Evolutionary conservation across 345 rosid genomes (phyloP), one percentile per base, ranked within the genome.

Genomic region (Heritiera fomes): DNA sequence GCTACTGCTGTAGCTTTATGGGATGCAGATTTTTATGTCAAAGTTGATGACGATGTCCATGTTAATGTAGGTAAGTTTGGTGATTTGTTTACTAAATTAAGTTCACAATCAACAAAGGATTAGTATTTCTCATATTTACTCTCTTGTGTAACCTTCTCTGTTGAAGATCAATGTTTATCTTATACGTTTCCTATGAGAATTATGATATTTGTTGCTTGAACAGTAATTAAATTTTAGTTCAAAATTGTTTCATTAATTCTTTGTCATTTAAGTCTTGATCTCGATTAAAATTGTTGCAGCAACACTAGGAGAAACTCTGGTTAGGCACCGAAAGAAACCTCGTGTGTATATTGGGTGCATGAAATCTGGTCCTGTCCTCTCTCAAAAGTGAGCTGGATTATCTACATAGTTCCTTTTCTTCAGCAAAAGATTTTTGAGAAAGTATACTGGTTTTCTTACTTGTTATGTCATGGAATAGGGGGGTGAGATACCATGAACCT

Each of bases 11-110:
- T 90, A 79, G 64, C 94, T 61, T 75, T 83, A 80, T 96, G 98
- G 98, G 98, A 96, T 87, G 99, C 99, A 61, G 97, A 96, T 80
- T 96, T 92, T 84, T 96, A 92, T 75, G 93, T 92, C 79, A 96
- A 96, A 90, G 99, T 96, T 61, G 99, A 96, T 71, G 99, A 96
- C 60, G 98, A 96, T 83, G 98, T 96, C 81, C 99, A 96, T 81
- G 98, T 96, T 83, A 96, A 96, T 85, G 90, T 96, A 80, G 99
- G 98, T 90, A 84, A 55, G 77, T 38, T 13, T 6, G 3, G 55
- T 13, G 34, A 70, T 47, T 47, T 70, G 56, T 70, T 53, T 47
- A 70, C 12, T 7, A 47, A 23, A 23, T 11, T 67, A 10, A n/a
- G 52, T 70, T 47, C 15, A 7, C 73, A 47, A 23, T 23, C 56